Conservation (phyloP, 140 eudicot genomes). For the Erigeron philadelphicus region DNA sequence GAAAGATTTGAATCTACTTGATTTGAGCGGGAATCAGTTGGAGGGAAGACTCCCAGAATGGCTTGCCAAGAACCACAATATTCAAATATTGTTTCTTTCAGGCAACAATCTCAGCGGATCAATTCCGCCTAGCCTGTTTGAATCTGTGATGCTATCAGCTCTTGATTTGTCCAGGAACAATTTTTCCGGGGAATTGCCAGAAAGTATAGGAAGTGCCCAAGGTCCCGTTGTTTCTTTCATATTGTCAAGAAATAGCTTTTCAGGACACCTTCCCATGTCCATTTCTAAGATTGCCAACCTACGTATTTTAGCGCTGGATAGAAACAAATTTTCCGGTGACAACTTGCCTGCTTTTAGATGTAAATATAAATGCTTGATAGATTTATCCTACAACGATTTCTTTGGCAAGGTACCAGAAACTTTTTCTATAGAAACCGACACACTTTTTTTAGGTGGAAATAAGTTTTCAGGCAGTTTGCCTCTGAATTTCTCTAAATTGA, state of each 20-base stretch:
- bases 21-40: constrained; percentile 33
- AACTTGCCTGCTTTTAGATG: background rate
- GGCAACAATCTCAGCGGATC: constrained; percentile 38
- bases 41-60: constrained; percentile 35
- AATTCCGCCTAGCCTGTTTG: constrained; percentile 35
- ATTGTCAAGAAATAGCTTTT: constrained; percentile 33
- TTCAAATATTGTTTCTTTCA: constrained; percentile 31
- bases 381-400: background rate
- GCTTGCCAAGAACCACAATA: constrained; percentile 28
- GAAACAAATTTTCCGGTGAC: constrained; percentile 15
- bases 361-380: background rate
- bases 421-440: background rate
- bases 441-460: constrained; percentile 13
- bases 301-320: background rate
- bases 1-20: constrained; percentile 29
- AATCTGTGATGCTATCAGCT: constrained; percentile 10
- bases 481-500: constrained; percentile 18
- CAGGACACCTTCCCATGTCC: constrained; percentile 15
- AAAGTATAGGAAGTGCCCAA: constrained; percentile 32
- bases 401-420: background rate
- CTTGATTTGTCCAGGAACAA: constrained; percentile 37
- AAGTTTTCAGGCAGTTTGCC: constrained; percentile 36
- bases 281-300: background rate
- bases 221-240: constrained; percentile 23
- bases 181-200: constrained; percentile 37